Conservation (phyloP, 257 asterid species). For the Ilex aquifolium region DNA sequence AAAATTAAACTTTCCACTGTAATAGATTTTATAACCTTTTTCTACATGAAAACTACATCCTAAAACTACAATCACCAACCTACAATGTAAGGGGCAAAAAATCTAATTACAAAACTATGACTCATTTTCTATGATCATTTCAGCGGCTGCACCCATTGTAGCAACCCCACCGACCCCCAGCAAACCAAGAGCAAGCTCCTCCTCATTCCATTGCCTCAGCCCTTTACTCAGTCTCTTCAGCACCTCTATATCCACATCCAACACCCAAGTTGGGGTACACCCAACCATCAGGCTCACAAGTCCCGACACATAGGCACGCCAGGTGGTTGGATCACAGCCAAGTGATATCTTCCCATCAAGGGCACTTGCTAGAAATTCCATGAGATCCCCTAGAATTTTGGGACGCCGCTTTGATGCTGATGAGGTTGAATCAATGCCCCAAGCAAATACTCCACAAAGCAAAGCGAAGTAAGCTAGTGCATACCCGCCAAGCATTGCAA, state of each 20-base stretch:
- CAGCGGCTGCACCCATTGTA: slow-evolving; percentile 87
- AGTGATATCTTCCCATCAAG: slow-evolving; percentile 70
- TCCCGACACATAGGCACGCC: slow-evolving; percentile 83
- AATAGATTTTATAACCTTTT: neutral
- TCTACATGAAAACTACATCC: slow-evolving; percentile 16
- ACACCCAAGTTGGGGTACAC: slow-evolving; percentile 69
- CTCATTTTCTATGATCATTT: slow-evolving; percentile 44
- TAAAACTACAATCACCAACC: slow-evolving; percentile 25
- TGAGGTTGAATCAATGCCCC: slow-evolving; percentile 70
- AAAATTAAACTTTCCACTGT: no score
- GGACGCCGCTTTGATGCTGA: slow-evolving; percentile 67
- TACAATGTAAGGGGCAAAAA: slow-evolving; percentile 21
- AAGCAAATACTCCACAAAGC: slow-evolving; percentile 63
- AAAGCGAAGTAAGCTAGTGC: slow-evolving; percentile 74
- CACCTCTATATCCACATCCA: slow-evolving; percentile 50
- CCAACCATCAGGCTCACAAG: slow-evolving; percentile 71
- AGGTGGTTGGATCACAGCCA: slow-evolving; percentile 77
- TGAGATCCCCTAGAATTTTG: slow-evolving; percentile 52
- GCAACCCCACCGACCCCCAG: slow-evolving; percentile 68
- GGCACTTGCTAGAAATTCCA: slow-evolving; percentile 76
- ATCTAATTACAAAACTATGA: slow-evolving; percentile 18
- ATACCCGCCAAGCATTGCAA: slow-evolving; percentile 66
- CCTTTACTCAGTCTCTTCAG: slow-evolving; percentile 66
- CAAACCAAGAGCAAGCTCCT: slow-evolving; percentile 78
- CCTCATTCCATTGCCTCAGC: slow-evolving; percentile 64